Evolutionary conservation across 2,329 filamentous ascomycete species (phyloP).

Genomic region (Nemania diffusa): DNA sequence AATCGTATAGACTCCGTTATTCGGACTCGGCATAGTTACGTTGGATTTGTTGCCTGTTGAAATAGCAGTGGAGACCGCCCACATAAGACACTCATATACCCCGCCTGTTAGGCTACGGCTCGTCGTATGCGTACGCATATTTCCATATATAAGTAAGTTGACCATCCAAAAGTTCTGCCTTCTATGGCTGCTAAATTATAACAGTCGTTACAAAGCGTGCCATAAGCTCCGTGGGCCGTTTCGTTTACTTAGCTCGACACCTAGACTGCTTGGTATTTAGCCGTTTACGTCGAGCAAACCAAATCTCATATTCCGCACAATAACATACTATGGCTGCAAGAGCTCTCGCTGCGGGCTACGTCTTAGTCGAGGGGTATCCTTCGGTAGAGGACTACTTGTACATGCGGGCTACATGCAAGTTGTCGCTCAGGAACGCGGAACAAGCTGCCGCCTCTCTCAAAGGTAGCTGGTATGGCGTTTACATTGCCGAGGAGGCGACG

Average conservation of each 20-base stretch:
- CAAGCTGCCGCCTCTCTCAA: slow-evolving; percentile 51
- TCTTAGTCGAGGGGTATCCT: slow-evolving; percentile 33
- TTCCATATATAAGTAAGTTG: not conserved
- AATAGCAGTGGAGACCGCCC: not conserved
- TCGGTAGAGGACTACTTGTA: slow-evolving; percentile 29
- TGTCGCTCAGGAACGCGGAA: slow-evolving; percentile 48
- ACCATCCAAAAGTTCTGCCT: not conserved
- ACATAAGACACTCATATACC: not conserved
- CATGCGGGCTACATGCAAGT: slow-evolving; percentile 3
- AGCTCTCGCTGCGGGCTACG: slow-evolving; percentile 18
- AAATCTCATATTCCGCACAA: not conserved
- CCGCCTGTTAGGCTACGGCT: not conserved
- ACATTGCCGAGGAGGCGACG: slow-evolving; percentile 48
- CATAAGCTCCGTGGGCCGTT: not conserved
- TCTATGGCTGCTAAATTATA: not conserved
- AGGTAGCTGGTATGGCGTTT: slow-evolving; percentile 58
- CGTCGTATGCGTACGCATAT: not conserved
- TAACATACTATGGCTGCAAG: slow-evolving; percentile 21
- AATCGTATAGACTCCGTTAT: not conserved
- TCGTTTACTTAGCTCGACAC: not conserved
- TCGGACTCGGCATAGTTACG: not conserved
- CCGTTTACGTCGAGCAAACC: not conserved
- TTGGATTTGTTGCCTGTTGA: not conserved
- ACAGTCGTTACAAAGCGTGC: not conserved
- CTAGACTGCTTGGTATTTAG: not conserved